Conservation (phyloP, 2,329 filamentous ascomycete genomes). For the Eutypella sp. region DNA sequence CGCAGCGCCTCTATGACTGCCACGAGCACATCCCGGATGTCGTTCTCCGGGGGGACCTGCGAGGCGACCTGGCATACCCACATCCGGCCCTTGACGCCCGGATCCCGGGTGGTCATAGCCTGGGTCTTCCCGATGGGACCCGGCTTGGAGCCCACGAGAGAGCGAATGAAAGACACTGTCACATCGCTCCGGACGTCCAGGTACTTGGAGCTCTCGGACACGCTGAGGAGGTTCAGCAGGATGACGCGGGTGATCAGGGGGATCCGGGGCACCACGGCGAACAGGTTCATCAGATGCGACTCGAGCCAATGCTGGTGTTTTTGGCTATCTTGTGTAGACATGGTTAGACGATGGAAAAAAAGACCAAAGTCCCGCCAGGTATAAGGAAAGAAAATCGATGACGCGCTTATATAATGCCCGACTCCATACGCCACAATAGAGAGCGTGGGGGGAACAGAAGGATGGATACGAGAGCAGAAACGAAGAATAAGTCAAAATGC, state of each 20-base stretch:
- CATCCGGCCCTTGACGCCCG: constrained; percentile 65
- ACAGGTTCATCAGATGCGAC: constrained; percentile 15
- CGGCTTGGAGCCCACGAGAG: constrained; percentile 47
- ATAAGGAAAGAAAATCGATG: too few species aligned
- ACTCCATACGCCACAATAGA: too few species aligned
- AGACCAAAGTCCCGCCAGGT: too few species aligned
- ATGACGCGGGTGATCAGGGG: constrained; percentile 60
- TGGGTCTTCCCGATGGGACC: constrained; percentile 59
- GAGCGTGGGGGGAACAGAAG: too few species aligned
- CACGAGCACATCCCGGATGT: constrained; percentile 53
- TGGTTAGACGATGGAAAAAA: constrained; percentile 2
- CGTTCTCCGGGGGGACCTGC: constrained; percentile 52
- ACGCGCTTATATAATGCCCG: too few species aligned
- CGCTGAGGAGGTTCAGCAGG: constrained; percentile 57
- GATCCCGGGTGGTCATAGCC: constrained; percentile 25
- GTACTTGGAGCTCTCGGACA: constrained; percentile 68
- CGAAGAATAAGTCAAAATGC: too few species aligned
- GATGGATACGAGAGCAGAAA: too few species aligned
- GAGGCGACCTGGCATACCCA: constrained; percentile 74
- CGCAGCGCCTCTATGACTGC: constrained; percentile 52
- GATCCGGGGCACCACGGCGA: constrained; percentile 46
- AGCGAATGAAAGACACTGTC: constrained; percentile 66
- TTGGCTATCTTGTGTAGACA: constrained; percentile 7
- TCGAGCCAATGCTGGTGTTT: constrained; percentile 7
- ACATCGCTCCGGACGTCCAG: constrained; percentile 75